Conservation (phyloP, 2,329 filamentous ascomycete species). For the Xylariaceae sp. region DNA sequence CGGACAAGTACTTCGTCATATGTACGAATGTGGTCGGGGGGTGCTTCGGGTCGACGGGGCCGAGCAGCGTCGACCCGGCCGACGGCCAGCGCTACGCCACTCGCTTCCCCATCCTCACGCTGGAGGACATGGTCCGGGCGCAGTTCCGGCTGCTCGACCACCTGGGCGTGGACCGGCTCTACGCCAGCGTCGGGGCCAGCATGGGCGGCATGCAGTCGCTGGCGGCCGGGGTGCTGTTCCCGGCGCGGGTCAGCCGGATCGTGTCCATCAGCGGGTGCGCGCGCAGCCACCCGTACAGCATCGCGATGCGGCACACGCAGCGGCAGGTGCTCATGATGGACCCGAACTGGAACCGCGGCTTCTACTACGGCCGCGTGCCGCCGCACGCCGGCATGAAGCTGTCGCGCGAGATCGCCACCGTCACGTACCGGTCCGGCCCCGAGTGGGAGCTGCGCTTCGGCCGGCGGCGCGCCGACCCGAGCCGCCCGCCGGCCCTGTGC, state of each 20-base stretch:
- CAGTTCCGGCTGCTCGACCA: slow-evolving; percentile 84
- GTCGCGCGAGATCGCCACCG: slow-evolving; percentile 91
- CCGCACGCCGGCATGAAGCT: slow-evolving; percentile 98
- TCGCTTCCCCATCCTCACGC: slow-evolving; percentile 87
- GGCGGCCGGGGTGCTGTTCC: slow-evolving; percentile 76
- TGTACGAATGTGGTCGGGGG: slow-evolving; percentile 96
- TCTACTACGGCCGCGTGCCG: slow-evolving; percentile 83
- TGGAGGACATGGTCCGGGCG: slow-evolving; percentile 95
- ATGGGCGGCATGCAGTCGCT: slow-evolving; percentile 99
- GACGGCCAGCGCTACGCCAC: slow-evolving; percentile 88
- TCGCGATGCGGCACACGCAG: slow-evolving; percentile 97
- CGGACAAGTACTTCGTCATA: slow-evolving; percentile 83
- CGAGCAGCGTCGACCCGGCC: slow-evolving; percentile 77
- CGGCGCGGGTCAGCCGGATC: slow-evolving; percentile 71
- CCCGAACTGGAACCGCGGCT: slow-evolving; percentile 90
- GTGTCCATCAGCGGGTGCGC: slow-evolving; percentile 91
- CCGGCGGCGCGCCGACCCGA: slow-evolving; percentile 74
- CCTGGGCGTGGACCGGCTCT: slow-evolving; percentile 68
- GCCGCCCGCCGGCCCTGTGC: slow-evolving; percentile 84
- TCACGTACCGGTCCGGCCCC: slow-evolving; percentile 91
- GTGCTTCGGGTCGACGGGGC: slow-evolving; percentile 92
- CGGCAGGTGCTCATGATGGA: slow-evolving; percentile 99
- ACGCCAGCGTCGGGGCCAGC: slow-evolving; percentile 88
- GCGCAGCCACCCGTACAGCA: slow-evolving; percentile 91
- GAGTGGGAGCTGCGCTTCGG: slow-evolving; percentile 98